A percentile compares a stretch with the other conserved stretches of the same genome.
phyloP scores from a whole-genome alignment of 805 yeast species.

The Pichia cephalocereana region DNA sequence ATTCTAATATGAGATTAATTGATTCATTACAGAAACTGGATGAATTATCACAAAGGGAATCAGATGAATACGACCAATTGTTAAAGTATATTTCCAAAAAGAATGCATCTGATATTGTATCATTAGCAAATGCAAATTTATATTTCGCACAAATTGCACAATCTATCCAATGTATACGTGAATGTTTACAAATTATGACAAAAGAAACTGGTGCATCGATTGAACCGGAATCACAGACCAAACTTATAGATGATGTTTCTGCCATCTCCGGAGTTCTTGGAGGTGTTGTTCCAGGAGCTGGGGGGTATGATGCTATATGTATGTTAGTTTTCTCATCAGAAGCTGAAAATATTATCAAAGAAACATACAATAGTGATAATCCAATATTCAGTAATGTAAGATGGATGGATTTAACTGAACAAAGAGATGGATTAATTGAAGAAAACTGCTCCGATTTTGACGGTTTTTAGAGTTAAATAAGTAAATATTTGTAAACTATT shows the following conservation, averaged over 20 bases:
- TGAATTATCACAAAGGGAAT: constrained; percentile 21
- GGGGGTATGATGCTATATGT: constrained; percentile 92
- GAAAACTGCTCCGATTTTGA: constrained; percentile 32
- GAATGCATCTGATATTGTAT: not conserved
- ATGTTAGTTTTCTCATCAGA: constrained; percentile 47
- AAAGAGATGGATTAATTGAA: constrained; percentile 45
- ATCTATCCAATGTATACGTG: constrained; percentile 45
- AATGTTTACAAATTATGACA: constrained; percentile 52
- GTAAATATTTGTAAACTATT: too few relatives aligned
- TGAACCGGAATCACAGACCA: constrained; percentile 75
- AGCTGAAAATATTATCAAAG: constrained; percentile 24
- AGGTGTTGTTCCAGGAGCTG: constrained; percentile 99
- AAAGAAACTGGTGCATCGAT: constrained; percentile 67
- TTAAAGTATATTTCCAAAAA: constrained; percentile 15
- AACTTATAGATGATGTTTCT: constrained; percentile 50
- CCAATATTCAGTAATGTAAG: constrained; percentile 36
- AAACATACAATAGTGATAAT: constrained; percentile 14
- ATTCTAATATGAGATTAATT: constrained; percentile 51
- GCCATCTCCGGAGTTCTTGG: constrained; percentile 69
- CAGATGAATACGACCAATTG: constrained; percentile 27
- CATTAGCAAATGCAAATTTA: not conserved
- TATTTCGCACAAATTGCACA: constrained; percentile 19
- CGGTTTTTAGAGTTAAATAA: constrained; percentile 11
- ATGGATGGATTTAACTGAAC: constrained; percentile 64
- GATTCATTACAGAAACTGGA: constrained; percentile 35